Evolutionary conservation across 495 filamentous ascomycete species (phyloP), one percentile per base, ranked within the genome.

Genomic region (Aspergillus mulundensis): DNA sequence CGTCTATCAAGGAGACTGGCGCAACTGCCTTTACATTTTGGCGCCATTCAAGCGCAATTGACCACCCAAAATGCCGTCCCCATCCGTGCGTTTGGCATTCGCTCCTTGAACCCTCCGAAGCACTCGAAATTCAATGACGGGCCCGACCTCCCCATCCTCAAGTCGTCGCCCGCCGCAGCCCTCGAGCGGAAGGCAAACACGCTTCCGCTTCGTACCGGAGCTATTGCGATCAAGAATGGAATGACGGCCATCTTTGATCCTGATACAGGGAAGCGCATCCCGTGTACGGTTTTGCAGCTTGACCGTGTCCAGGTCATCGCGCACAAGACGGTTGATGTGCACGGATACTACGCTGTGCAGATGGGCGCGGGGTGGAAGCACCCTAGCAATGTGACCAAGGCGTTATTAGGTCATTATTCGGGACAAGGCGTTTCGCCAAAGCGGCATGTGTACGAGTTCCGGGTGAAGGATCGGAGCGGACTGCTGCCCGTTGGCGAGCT

Each of bases 321-420:
- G 39, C 84, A 88, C 70, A 97, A 96, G 81, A 94, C 89, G 34
- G 76, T 81, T 20, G 69, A 84, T 57, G 77, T 77, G 64, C 85
- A 98, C 70, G 94, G 93, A 7, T 97, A 97, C 72, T 96, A 77
- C 68, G 93, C 91, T 30, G 89, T 97, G 16, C 93, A 97, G 72
- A 76, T 98, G 42, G 94, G 94, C 15, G 73, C 80, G 21, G 94
- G 94, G 25, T 87, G 83, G 80, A 90, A 85, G 61, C 80, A 85
- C 45, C 71, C 88, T 16, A 78, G 71, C 42, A 96, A 95, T 70
- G 81, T 94, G 28, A 85, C 83, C 20, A 84, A 88, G 57, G 84
- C 94, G 7, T 70, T 90, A 72, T 73, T 96, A 32, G 94, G 94
- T 1, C 92, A 96, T 70, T 96, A 86, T 67, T 86, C 90, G 45